A percentile compares a stretch with the other conserved stretches of the same genome.
phyloP scores from a whole-genome alignment of 352 stramenopile species.

The Phytophthora sp. region DNA sequence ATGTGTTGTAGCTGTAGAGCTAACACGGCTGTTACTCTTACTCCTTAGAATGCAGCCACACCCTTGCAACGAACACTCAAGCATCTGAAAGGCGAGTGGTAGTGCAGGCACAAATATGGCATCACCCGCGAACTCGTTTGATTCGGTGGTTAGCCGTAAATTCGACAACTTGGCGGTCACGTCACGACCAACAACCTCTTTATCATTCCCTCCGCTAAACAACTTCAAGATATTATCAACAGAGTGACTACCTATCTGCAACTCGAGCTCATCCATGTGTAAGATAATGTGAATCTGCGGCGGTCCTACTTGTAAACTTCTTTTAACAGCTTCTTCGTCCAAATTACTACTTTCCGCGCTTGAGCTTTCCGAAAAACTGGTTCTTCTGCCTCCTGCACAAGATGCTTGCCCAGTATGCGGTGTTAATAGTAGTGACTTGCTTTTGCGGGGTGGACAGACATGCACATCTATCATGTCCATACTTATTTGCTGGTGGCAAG shows the following conservation, averaged over 20 bases:
- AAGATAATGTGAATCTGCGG: slow-evolving; percentile 46
- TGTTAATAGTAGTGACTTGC: slow-evolving; percentile 16
- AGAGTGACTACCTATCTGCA: slow-evolving; percentile 47
- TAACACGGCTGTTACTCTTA: no score
- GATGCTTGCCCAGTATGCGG: slow-evolving; percentile 8
- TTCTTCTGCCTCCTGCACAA: slow-evolving; percentile 6
- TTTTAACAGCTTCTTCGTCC: neutral
- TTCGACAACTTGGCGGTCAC: slow-evolving; percentile 40
- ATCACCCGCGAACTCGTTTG: slow-evolving; percentile 65
- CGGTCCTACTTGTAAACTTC: neutral
- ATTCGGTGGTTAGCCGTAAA: slow-evolving; percentile 64
- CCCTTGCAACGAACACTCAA: slow-evolving; percentile 67
- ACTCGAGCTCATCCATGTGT: slow-evolving; percentile 55
- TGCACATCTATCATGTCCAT: slow-evolving; percentile 65
- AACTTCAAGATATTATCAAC: slow-evolving; percentile 42
- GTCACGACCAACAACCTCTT: slow-evolving; percentile 13
- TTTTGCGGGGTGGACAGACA: slow-evolving; percentile 40
- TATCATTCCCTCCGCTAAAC: slow-evolving; percentile 13
- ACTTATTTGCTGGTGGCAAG: slow-evolving; percentile 61
- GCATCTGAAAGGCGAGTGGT: slow-evolving; percentile 73
- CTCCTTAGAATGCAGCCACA: slow-evolving; percentile 48
- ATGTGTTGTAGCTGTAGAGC: no score
- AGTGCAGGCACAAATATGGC: slow-evolving; percentile 70
- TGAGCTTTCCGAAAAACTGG: slow-evolving; percentile 26
- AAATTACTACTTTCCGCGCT: slow-evolving; percentile 7